Evolutionary conservation across 179 eudicot genomes (phyloP), one percentile per base, ranked within the genome.

Genomic region (Dionaea muscipula): DNA sequence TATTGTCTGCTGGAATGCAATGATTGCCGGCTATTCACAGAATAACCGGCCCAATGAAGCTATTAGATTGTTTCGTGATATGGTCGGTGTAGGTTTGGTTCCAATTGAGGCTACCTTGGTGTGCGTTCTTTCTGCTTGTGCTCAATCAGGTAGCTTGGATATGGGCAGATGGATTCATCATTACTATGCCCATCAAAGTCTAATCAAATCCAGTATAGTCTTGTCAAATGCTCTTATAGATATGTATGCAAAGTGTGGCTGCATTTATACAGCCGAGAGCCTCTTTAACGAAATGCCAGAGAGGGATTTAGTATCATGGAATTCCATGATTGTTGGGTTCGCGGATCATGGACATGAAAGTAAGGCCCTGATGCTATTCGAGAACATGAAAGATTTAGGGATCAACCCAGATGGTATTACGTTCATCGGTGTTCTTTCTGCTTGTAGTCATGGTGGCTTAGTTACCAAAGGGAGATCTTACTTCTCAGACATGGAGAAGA

Each of bases 361-460:
- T 24, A 62, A 75, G 60, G 80, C 77, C 53, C 54, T 75, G 44
- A 51, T 8, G 47, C 72, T 75, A 48, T 78, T 75, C 38, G 58
- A 69, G 26, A 56, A 40, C 56, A 66, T 79, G 72, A 57, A 25
- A 72, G 59, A 45, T 40, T 20, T 33, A 60, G 77, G 78, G 13
- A 48, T 77, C 25, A 79, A 71, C 47, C 85, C 88, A 19, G 88
- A 84, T 62, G 70, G 71, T 33, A 72, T 84, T 44, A 84, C 88
- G 6, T 79, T 71, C 27, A 63, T 79, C 0, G 88, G 83, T 3
- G 59, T 84, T 55, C 65, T 84, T 21, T 84, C 94, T 15, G 87
- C 85, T 46, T 84, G 94, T 60, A 76, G 85, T 54, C 94, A 84
- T 51, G 81, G 81, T 20, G 94, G 94, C 20, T 64, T 84, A 40